Evolutionary conservation across 1,139 yeast species (phyloP), one percentile per base, ranked within the genome.

Genomic region (Scheffersomyces titani): DNA sequence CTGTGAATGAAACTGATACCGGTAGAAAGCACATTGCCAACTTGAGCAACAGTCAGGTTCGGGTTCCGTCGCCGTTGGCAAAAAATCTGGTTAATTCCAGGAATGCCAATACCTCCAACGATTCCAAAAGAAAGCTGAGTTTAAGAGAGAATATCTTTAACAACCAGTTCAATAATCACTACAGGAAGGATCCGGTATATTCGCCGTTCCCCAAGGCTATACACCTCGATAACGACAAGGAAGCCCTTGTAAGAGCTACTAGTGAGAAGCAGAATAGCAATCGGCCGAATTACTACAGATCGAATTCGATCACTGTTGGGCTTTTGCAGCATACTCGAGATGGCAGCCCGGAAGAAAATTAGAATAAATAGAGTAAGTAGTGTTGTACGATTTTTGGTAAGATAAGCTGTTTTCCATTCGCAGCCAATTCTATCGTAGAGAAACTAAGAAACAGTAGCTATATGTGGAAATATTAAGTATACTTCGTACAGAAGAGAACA

Each of bases 291-390:
- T 64, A 67, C 59, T 70, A 69, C 57, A 69, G 84, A 30, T 77
- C 82, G 3, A 79, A 76, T 63, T 78, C 83, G 2, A 71, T 80
- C 24, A 70, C 82, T 1, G 72, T 80, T 56, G 83, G 80, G 0
- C 63, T 80, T 11, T 69, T 80, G 47, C 82, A 76, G 58, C 72
- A 72, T 56, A 60, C 68, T 19, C 49, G 49, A 13, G 49, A 19
- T 9, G 16, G 40, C 16, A 9, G 40, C 40, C 40, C 13, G 40
- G 40, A 30, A 30, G 40, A 30, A 3, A 16, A 13, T 30, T 30
- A 30, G 11, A 30, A 30, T 24, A 30, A 30, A 30, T 30, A 30
- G 40, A 30, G 40, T 30, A 30, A 9, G 40, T 30, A 30, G 40
- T 2, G 13, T 30, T 7, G 9, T 30, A 30, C 9, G 40, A n/a